Percentiles rank a stretch among this genome's conserved stretches.
Evolutionary conservation across 345 rosid genomes (phyloP).

Genomic region (Linum lewisii): DNA sequence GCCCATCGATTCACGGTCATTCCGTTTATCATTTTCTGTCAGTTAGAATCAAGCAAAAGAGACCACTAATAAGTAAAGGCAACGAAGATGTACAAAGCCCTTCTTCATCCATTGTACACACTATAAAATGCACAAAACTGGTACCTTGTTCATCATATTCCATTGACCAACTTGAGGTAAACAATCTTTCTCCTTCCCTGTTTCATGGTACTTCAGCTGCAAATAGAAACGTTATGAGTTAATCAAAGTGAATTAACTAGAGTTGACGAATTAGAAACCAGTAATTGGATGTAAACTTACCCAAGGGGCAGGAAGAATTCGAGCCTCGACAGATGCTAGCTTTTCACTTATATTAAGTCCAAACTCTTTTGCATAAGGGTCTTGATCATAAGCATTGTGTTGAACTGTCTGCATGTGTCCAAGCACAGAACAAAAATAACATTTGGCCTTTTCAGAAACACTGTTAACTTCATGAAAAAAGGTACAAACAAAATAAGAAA

Average conservation of each 20-base stretch:
- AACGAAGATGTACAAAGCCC: conserved; percentile 1
- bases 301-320: conserved; percentile 99
- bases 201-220: conserved; percentile 97
- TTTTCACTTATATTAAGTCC: conserved; percentile 89
- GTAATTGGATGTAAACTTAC: conserved; percentile 28
- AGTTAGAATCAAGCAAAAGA: conserved; percentile 6
- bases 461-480: background rate
- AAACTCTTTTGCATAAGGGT: conserved; percentile 93
- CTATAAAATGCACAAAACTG: background rate
- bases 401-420: conserved; percentile 61
- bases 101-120: background rate
- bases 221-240: conserved; percentile 10
- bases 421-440: conserved; percentile 6
- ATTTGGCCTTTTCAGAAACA: background rate
- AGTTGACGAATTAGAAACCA: background rate
- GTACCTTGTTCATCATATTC: conserved; percentile 99
- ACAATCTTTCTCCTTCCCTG: conserved; percentile 95
- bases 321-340: conserved; percentile 88
- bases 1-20: conserved; percentile 96
- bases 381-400: conserved; percentile 81
- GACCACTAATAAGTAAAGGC: conserved; percentile 5
- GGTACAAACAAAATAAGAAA: background rate
- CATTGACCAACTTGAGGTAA: conserved; percentile 98
- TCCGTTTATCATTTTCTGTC: conserved; percentile 95
- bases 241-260: background rate